Percentiles rank a stretch among this genome's conserved stretches.
phyloP scores from a whole-genome alignment of 805 yeast species.

The Candida sanyiensis region DNA sequence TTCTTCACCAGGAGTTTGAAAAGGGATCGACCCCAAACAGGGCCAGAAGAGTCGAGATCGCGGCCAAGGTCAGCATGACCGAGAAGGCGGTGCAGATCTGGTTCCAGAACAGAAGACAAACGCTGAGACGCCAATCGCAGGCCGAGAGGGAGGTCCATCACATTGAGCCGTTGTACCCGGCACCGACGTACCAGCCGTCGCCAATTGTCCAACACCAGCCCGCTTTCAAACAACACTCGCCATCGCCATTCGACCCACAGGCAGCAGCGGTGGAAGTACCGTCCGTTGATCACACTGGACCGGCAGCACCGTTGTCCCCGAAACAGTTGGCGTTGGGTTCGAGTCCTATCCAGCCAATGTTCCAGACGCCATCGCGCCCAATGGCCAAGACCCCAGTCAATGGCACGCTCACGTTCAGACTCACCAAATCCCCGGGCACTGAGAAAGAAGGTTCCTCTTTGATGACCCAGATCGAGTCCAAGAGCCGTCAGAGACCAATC shows the following conservation, averaged over 20 bases:
- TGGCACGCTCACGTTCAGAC: slow-evolving; percentile 22
- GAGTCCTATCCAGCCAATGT: not conserved
- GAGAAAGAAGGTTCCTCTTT: not conserved
- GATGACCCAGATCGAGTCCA: slow-evolving; percentile 13
- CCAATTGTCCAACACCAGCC: slow-evolving; percentile 4
- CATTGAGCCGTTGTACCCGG: slow-evolving; percentile 20
- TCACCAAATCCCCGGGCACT: slow-evolving; percentile 10
- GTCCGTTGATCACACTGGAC: too few relatives aligned
- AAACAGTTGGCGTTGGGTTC: not conserved
- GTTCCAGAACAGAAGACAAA: slow-evolving; percentile 95
- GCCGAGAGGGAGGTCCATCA: slow-evolving; percentile 27
- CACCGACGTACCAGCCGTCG: not conserved
- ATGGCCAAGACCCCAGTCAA: slow-evolving; percentile 5
- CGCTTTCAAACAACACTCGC: slow-evolving; percentile 2
- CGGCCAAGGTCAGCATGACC: slow-evolving; percentile 81
- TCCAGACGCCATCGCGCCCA: slow-evolving; percentile 20
- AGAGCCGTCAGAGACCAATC: slow-evolving; percentile 18
- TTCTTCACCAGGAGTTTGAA: slow-evolving; percentile 75
- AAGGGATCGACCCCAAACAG: slow-evolving; percentile 78
- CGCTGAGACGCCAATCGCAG: slow-evolving; percentile 50
- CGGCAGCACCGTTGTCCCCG: slow-evolving; percentile 2
- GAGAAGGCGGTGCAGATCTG: slow-evolving; percentile 97
- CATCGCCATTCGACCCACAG: slow-evolving; percentile 4
- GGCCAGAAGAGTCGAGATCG: slow-evolving; percentile 69
- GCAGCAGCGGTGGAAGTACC: not conserved